Base-by-base conservation (phyloP, 805 yeast species). In the Sugiyamaella marilandica region DNA sequence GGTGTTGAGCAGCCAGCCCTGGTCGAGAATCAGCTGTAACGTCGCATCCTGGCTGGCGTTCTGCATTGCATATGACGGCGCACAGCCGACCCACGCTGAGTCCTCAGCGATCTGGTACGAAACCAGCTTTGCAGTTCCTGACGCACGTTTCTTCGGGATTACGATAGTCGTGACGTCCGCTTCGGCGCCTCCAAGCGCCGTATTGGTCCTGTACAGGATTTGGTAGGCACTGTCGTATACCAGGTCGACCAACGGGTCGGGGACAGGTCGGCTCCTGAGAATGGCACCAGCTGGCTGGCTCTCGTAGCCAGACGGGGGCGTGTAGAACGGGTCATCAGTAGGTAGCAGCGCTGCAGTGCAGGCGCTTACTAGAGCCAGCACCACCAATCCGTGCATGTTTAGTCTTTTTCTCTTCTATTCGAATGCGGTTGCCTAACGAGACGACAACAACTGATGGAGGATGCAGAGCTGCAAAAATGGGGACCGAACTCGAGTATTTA, bases 21-120 rank as follows among this genome's bases (percentile, higher is more conserved):
- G 41, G 34, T 54, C 50, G n/a, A 59, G 47, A 39, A 52, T 16
- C 19, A 51, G 35, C 52, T 57, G 54, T 31, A 53, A 16, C 36
- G 51, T 46, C 16, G 51, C 32, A 13, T 53, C 51, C 29, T 51
- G 49, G 26, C 55, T 47, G 11, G 51, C 49, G 31, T 47, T 48
- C 41, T 51, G 58, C 45, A 63, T 24, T 11, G 56, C 45, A 46
- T 59, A 64, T 3, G 65, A 61, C 5, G 69, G 69, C 16, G 64
- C 62, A 51, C 68, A 64, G 34, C 57, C 57, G 31, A 60, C 45
- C 46, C 53, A 57, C 16, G 59, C 54, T 8, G 66, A 54, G 48
- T 65, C 69, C 45, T 65, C 66, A 44, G 62, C 56, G 45, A 55
- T 34, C 55, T 63, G 68, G 54, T 61, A 63, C n/a, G 66, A 62